Evolutionary conservation across 768 basidiomycete genomes (phyloP), one percentile per base, ranked within the genome.

Genomic region (Phlebiopsis gigantea): DNA sequence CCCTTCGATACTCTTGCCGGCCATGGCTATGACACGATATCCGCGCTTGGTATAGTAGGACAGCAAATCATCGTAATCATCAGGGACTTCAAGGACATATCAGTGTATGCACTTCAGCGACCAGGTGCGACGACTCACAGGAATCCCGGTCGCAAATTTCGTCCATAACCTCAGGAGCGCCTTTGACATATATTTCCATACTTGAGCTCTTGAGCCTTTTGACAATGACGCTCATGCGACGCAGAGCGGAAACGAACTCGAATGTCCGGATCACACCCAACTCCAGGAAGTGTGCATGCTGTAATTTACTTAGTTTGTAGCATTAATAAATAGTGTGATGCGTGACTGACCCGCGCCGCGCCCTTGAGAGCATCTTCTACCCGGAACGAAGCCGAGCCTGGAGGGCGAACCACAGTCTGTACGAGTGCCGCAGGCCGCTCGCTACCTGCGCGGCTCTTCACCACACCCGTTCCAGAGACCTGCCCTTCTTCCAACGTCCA

Each of bases 141-240:
- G 95, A 90, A 51, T 88, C 82, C 59, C 79, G 85, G 54, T 94
- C 89, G 68, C 97, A 99, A 56, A 99, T 98, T 42, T 95, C 94
- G 6, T 73, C 70, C 95, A 99, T 98, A 55, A 98, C 93, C 71
- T 99, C 97, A 0, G 97, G 97, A 1, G 97, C 97, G n/a, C 97
- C 97, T 68, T 99, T 99, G 64, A 95, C 94, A 67, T 98, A 98
- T 10, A 98, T 79, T 68, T 99, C 97, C 93, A 99, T 98, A 69
- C 90, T 93, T 53, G 73, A 83, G 62, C 95, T 95, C 70, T 89
- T 97, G 53, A 99, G 79, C 51, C 93, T 80, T 70, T 98, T 99
- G 64, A 98, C 96, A 52, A 99, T 84, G 25, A 99, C 97, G 61
- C 95, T 97, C 96, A 99, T 99, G 51, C 97, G 77, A 25, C 97